Evolutionary conservation across 305 asterid genomes (phyloP).

Genomic region (Fraxinus albicans): DNA sequence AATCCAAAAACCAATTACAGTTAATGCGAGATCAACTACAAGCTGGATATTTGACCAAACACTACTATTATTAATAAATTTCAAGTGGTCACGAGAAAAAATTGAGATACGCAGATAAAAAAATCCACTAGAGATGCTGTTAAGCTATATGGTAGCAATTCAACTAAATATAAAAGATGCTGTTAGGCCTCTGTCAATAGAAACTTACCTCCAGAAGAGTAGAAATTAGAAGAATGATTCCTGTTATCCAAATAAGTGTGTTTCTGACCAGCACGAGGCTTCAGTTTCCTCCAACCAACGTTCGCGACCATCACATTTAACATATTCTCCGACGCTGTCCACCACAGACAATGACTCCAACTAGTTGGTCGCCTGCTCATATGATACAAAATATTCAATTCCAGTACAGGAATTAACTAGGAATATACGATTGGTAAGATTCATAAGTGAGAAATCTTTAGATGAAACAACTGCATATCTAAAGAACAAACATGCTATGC

Average conservation of each 20-base stretch:
- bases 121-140: neutral
- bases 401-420: neutral
- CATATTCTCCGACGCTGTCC: slow-evolving; percentile 41
- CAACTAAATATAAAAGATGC: slow-evolving; percentile 9
- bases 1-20: no score
- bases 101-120: no score
- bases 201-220: slow-evolving; percentile 77
- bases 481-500: neutral
- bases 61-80: no score
- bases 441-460: neutral
- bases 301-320: slow-evolving; percentile 46
- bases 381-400: slow-evolving; percentile 16
- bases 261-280: slow-evolving; percentile 52
- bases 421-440: neutral
- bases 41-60: no score
- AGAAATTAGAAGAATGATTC: slow-evolving; percentile 81
- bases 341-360: slow-evolving; percentile 63
- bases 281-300: slow-evolving; percentile 64
- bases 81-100: no score
- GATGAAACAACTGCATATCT: slow-evolving; percentile 2
- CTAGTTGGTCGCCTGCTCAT: slow-evolving; percentile 67
- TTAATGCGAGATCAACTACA: no score
- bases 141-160: neutral
- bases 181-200: neutral
- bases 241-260: slow-evolving; percentile 90